Percentiles rank a stretch among this genome's conserved stretches.
phyloP scores from a whole-genome alignment of 1,139 yeast genomes.

The Debaryomyces singareniensis region DNA sequence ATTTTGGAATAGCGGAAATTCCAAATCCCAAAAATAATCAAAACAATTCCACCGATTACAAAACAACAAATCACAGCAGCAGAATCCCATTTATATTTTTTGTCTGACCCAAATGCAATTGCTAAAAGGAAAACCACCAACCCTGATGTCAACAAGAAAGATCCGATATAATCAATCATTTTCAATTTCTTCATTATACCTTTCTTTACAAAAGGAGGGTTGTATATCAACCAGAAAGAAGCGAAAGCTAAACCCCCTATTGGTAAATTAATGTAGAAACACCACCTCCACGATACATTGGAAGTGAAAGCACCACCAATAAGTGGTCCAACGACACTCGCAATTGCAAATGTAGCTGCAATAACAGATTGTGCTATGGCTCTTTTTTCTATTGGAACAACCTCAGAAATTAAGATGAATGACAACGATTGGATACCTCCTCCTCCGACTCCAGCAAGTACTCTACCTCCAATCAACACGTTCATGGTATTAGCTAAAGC shows the following conservation, averaged over 20 bases:
- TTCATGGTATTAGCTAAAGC: slow-evolving; percentile 33
- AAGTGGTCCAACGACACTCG: slow-evolving; percentile 52
- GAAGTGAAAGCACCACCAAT: slow-evolving; percentile 47
- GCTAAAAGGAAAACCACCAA: slow-evolving; percentile 42
- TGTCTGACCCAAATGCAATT: slow-evolving; percentile 34
- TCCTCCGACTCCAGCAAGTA: slow-evolving; percentile 38
- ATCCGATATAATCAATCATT: slow-evolving; percentile 47
- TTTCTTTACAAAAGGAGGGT: slow-evolving; percentile 26
- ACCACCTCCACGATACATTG: slow-evolving; percentile 39
- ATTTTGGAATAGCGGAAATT: slow-evolving; percentile 18
- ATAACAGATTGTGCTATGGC: slow-evolving; percentile 30
- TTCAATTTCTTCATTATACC: slow-evolving; percentile 23
- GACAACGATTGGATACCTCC: slow-evolving; percentile 39
- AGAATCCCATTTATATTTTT: slow-evolving; percentile 45
- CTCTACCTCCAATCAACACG: slow-evolving; percentile 35
- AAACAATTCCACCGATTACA: slow-evolving; percentile 32
- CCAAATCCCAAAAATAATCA: slow-evolving; percentile 18
- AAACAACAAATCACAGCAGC: slow-evolving; percentile 42
- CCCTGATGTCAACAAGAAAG: slow-evolving; percentile 37
- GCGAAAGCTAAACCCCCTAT: slow-evolving; percentile 28
- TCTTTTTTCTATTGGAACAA: slow-evolving; percentile 34
- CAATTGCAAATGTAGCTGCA: slow-evolving; percentile 33
- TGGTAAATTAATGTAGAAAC: slow-evolving; percentile 25
- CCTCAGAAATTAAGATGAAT: slow-evolving; percentile 39
- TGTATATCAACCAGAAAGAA: slow-evolving; percentile 20